phyloP scores from a whole-genome alignment of 2,329 filamentous ascomycete species.

The Aspergillus carbonarius region DNA sequence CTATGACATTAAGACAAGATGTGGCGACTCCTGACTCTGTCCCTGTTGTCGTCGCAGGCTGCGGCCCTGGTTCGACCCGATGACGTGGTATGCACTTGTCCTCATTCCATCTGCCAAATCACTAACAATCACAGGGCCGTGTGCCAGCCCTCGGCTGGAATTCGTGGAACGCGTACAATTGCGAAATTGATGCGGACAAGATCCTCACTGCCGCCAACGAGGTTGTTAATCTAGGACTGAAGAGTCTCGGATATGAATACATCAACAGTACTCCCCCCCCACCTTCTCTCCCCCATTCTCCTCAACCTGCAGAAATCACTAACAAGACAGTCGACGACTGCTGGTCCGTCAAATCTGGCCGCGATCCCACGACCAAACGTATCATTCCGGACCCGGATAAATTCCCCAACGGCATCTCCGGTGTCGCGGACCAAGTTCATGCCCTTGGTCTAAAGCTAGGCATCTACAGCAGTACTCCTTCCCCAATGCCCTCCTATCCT shows the following conservation, averaged over 20 bases:
- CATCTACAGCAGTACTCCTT: conserved; percentile 56
- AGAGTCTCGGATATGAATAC: conserved; percentile 53
- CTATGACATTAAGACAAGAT: not conserved
- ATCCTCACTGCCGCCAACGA: conserved; percentile 49
- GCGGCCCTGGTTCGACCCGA: conserved; percentile 28
- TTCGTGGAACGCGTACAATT: conserved; percentile 50
- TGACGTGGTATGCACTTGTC: conserved; percentile 24
- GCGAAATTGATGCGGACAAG: conserved; percentile 48
- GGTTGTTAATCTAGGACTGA: conserved; percentile 47
- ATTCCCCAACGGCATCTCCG: conserved; percentile 60
- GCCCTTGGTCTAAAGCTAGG: conserved; percentile 60
- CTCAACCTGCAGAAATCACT: not conserved
- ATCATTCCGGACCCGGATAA: conserved; percentile 50
- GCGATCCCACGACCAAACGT: conserved; percentile 45
- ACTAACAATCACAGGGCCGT: conserved; percentile 20
- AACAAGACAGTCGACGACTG: conserved; percentile 58
- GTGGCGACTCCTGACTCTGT: not conserved
- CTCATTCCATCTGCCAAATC: not conserved
- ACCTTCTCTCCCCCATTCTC: not conserved
- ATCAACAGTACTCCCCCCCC: conserved; percentile 34
- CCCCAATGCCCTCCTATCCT: too few species aligned
- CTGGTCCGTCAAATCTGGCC: conserved; percentile 50
- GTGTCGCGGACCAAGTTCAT: conserved; percentile 56
- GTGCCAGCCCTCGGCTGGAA: conserved; percentile 45
- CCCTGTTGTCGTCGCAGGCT: conserved; percentile 14